Base-by-base conservation (phyloP, 2,329 filamentous ascomycete genomes). In the Aspergillus alliaceus region DNA sequence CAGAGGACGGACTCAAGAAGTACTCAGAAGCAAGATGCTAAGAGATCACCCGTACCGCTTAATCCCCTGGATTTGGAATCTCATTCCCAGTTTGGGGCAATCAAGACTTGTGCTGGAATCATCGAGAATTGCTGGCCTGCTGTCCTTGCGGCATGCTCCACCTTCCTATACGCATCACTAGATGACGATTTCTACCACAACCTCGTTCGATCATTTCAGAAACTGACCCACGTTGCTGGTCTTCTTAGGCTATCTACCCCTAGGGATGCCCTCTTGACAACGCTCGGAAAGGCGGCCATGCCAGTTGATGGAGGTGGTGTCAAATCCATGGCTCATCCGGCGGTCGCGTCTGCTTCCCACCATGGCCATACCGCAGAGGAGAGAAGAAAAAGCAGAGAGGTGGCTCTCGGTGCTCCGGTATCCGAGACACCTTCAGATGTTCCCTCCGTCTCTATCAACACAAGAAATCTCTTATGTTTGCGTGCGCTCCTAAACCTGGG, bases 61-160 rank as follows among this genome's bases (percentile, higher is more conserved):
- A 99, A 99, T 71, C 95, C 95, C 2, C 78, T 99, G 3, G 82
- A 82, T 1, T 75, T 96, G 7, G 85, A 88, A 59, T 86, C 89
- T 37, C 90, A 96, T 68, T 84, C 90, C 0, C 80, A 91, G 8
- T 82, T 87, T 52, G 72, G 80, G 1, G 89, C 91, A 50, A 86
- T 98, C 56, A 85, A 87, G 67, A 86, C 86, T 2, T 93, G 91
- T 66, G 91, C 91, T 12, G 84, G 84, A 9, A 89, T 99, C 54
- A 89, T 99, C 24, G 91, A 96, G 4, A 84, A 90, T 64, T 98
- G 93, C 72, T 99, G 95, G 95, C 95, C 95, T 47, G 95, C 95
- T 12, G 88, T 98, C 37, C 84, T 99, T 49, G 93, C 95, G 1
- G 95, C 92, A 2, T 97, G 92, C 66, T 99, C 95, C 0, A 97